Conservation (phyloP, 73 alveolate species). For the Uronychia setigera region DNA sequence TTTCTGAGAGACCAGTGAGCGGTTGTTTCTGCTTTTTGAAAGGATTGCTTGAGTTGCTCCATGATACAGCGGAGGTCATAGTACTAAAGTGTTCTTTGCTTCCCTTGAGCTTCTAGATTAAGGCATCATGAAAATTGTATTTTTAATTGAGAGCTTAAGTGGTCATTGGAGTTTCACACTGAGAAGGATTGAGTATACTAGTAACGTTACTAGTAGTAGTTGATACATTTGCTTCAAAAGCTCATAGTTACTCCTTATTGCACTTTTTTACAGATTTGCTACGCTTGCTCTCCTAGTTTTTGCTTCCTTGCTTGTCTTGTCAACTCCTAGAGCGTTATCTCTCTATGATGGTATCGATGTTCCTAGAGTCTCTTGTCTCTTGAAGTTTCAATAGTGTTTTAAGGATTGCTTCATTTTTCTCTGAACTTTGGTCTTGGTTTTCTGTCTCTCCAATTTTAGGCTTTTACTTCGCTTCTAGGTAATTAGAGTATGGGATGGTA, state of each 20-base stretch:
- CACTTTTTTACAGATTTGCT: not conserved
- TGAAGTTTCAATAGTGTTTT: not conserved
- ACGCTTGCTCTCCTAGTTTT: not conserved
- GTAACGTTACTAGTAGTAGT: too few species aligned
- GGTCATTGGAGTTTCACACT: too few species aligned
- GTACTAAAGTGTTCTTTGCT: not conserved
- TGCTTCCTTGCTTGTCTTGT: not conserved
- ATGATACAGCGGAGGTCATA: too few species aligned
- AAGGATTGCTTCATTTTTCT: not conserved
- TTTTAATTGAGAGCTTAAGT: too few species aligned
- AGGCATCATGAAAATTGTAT: not conserved
- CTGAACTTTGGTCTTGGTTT: too few species aligned
- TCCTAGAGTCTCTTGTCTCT: not conserved
- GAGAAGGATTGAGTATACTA: too few species aligned
- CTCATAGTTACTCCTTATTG: not conserved
- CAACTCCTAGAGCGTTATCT: not conserved
- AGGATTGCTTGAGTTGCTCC: not conserved
- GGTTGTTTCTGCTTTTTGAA: not conserved
- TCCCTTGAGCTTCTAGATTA: not conserved
- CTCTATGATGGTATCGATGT: too few species aligned
- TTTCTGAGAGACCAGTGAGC: not conserved
- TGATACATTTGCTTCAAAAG: too few species aligned
- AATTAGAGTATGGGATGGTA: too few species aligned
- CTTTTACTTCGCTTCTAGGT: too few species aligned
- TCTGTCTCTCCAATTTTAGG: too few species aligned